Conservation (phyloP, 2,329 filamentous ascomycete genomes). For the Colletotrichum paranaense region DNA sequence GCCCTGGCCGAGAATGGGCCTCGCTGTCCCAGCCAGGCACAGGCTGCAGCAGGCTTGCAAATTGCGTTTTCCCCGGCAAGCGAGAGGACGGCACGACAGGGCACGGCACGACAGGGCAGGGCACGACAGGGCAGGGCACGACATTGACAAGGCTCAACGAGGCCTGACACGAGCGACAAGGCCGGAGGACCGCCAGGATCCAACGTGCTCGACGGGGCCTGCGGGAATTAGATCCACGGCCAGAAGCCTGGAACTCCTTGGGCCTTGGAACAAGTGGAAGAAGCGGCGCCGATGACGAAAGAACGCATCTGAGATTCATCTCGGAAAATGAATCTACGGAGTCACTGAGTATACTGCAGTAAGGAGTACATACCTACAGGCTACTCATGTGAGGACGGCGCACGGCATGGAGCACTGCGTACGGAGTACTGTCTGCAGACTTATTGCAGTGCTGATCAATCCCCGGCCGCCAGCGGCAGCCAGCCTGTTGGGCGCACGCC, state of each 20-base stretch:
- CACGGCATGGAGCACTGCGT: background rate
- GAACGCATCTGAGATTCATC: slow-evolving; percentile 26
- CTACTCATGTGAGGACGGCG: too few relatives aligned
- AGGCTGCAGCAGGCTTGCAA: slow-evolving; percentile 6
- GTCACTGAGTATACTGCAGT: too few relatives aligned
- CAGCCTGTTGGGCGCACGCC: background rate
- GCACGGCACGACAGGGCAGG: slow-evolving; percentile 28
- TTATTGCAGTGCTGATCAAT: background rate
- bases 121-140: slow-evolving; percentile 23
- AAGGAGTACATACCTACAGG: too few relatives aligned
- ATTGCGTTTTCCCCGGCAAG: slow-evolving; percentile 17
- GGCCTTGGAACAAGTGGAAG: slow-evolving; percentile 30
- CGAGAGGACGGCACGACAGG: slow-evolving; percentile 20
- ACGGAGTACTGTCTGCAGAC: background rate
- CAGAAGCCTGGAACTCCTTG: slow-evolving; percentile 26
- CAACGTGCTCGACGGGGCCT: slow-evolving; percentile 24
- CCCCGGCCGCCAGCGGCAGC: background rate
- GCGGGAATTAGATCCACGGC: slow-evolving; percentile 34
- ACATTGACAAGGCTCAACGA: slow-evolving; percentile 9
- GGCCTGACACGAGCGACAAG: slow-evolving; percentile 1
- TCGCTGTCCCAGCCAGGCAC: background rate
- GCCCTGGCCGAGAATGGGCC: slow-evolving; percentile 18
- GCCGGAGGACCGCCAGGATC: slow-evolving; percentile 1
- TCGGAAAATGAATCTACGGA: background rate
- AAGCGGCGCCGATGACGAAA: slow-evolving; percentile 31